Evolutionary conservation across 1,139 yeast species (phyloP).

Genomic region (Geotrichum australiense): DNA sequence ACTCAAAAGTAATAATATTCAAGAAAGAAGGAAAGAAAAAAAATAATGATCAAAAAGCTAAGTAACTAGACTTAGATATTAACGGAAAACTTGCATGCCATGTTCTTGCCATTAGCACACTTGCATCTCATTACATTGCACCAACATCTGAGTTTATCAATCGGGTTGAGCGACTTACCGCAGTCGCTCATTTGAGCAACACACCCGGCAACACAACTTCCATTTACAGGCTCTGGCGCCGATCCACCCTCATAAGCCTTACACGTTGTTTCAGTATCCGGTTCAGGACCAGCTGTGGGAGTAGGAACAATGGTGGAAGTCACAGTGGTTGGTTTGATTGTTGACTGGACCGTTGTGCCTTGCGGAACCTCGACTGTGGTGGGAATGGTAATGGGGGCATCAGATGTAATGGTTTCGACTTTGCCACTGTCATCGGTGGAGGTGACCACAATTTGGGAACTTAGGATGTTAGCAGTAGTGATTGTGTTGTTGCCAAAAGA

Average conservation of each 20-base stretch:
- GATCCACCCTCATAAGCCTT: conserved; percentile 19
- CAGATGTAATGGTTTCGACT: neutral
- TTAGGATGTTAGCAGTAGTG: conserved; percentile 6
- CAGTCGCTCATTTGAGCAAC: conserved; percentile 20
- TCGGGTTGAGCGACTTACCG: conserved; percentile 13
- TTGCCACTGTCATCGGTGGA: neutral
- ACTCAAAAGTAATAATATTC: neutral
- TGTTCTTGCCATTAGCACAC: conserved; percentile 26
- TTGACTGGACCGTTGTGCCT: neutral
- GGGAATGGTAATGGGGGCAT: conserved; percentile 3
- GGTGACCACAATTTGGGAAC: conserved; percentile 5
- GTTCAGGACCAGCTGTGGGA: conserved; percentile 5
- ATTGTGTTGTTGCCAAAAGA: neutral
- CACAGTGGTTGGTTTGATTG: conserved; percentile 1
- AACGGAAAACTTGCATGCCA: conserved; percentile 12
- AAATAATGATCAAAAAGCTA: neutral
- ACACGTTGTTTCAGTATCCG: conserved; percentile 11
- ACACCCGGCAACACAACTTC: conserved; percentile 26
- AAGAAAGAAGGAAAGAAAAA: neutral
- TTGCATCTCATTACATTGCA: conserved; percentile 22
- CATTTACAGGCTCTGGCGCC: conserved; percentile 20
- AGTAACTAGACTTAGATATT: conserved; percentile 3
- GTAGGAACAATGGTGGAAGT: conserved; percentile 4
- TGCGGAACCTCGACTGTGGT: neutral
- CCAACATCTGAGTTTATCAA: conserved; percentile 20